These are phyloP conservation scores for Pseudognaphalium luteoalbum DNA, from an alignment of 129 eudicot species.

Conservation along the genomic window DNA sequence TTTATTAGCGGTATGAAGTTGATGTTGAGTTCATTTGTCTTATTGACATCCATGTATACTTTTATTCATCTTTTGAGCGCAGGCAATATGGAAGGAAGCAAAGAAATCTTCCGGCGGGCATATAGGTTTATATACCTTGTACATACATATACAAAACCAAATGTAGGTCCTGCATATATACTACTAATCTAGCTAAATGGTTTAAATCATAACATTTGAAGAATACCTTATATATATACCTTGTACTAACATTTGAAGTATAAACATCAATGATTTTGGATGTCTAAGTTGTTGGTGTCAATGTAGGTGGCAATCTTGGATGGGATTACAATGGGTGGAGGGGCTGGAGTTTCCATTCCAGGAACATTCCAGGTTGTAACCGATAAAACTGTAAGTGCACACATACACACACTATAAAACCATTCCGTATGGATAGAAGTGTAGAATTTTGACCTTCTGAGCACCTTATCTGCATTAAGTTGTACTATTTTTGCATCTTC, in stretches of 20 bases:
- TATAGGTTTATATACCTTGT: conserved; percentile 60
- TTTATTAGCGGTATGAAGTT: not conserved
- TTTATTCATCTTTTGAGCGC: conserved; percentile 24
- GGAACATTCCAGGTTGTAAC: conserved; percentile 76
- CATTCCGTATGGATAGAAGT: not conserved
- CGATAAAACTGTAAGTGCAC: conserved; percentile 61
- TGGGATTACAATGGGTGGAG: conserved; percentile 94
- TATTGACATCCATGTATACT: conserved; percentile 3
- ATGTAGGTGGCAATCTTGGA: conserved; percentile 77
- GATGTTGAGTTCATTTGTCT: not conserved
- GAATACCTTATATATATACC: too few relatives aligned
- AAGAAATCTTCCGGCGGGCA: conserved; percentile 53
- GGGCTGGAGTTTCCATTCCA: conserved; percentile 68
- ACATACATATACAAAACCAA: conserved; percentile 73
- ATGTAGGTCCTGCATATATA: conserved; percentile 49
- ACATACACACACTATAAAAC: not conserved
- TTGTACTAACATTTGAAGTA: too few relatives aligned
- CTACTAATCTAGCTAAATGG: not conserved
- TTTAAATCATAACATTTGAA: too few relatives aligned
- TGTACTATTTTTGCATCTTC: not conserved
- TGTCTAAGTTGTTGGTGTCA: not conserved
- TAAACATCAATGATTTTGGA: not conserved
- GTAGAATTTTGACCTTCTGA: not conserved
- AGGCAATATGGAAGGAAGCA: conserved; percentile 66
- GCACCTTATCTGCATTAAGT: not conserved